These are phyloP conservation scores for Botrytis medusae DNA, from an alignment of 2,329 filamentous ascomycete species.

Conservation along the genomic window DNA sequence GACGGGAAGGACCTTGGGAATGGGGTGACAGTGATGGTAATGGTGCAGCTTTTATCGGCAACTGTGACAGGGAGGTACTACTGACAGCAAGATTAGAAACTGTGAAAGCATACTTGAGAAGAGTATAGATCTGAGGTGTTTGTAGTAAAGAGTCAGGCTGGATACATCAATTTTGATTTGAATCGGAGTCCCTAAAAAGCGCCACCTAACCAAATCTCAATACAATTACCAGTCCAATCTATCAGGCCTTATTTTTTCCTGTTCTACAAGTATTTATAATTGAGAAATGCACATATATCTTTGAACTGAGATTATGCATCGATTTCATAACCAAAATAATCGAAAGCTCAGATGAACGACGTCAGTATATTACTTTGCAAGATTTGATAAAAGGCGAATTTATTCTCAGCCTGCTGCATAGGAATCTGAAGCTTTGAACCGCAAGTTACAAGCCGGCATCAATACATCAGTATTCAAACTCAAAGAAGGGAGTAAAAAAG, in stretches of 20 bases:
- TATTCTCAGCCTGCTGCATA: not conserved
- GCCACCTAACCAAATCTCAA: not conserved
- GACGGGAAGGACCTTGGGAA: not conserved
- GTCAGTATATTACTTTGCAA: not conserved
- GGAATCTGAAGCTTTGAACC: not conserved
- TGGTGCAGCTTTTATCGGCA: not conserved
- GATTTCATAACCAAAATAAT: not conserved
- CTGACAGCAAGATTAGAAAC: not conserved
- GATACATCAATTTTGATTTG: not conserved
- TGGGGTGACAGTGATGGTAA: not conserved
- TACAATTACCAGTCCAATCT: not conserved
- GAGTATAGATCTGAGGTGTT: not conserved
- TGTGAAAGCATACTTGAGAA: not conserved
- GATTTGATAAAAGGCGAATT: not conserved
- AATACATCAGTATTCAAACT: not conserved
- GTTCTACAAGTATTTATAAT: not conserved
- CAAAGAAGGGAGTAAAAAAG: not conserved
- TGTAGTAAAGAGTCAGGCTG: too few species aligned
- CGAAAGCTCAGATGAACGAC: not conserved
- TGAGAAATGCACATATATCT: not conserved
- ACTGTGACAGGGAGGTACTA: not conserved
- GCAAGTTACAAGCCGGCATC: not conserved
- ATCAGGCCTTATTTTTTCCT: too few species aligned
- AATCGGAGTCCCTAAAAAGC: accelerated
- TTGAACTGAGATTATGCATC: too few species aligned